Conservation (phyloP, 2,329 filamentous ascomycete species). For the Alternaria sp. region DNA sequence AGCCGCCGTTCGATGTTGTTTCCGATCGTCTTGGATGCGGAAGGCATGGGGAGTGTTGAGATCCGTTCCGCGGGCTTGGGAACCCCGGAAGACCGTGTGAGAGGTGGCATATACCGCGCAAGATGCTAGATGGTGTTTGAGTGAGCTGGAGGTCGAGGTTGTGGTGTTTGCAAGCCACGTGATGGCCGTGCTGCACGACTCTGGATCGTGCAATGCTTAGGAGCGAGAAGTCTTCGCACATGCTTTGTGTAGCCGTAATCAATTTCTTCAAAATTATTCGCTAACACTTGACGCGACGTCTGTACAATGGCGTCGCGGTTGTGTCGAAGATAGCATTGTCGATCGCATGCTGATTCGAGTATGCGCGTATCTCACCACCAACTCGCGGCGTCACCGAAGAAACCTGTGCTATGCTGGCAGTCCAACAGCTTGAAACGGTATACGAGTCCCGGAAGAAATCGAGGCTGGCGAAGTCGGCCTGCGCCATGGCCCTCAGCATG, state of each 20-base stretch:
- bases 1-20: slow-evolving; percentile 8
- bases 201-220: no score
- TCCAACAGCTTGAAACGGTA: slow-evolving; percentile 2
- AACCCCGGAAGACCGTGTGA: background rate
- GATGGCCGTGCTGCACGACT: background rate
- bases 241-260: background rate
- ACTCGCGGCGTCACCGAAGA: background rate
- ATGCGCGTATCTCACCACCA: background rate
- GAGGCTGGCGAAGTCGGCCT: slow-evolving; percentile 4
- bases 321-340: background rate
- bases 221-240: background rate
- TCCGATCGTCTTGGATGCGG: background rate
- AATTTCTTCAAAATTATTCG: background rate
- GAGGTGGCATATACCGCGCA: background rate
- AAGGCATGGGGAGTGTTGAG: background rate
- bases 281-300: background rate
- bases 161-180: background rate
- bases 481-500: background rate
- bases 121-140: background rate
- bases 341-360: background rate
- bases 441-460: background rate
- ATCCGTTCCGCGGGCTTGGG: background rate
- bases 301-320: background rate
- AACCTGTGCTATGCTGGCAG: background rate
- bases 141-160: background rate